Evolutionary conservation across 164 flowering plant species (phyloP), one percentile per base, ranked within the genome.

Genomic region (Vitis rotundifolia): DNA sequence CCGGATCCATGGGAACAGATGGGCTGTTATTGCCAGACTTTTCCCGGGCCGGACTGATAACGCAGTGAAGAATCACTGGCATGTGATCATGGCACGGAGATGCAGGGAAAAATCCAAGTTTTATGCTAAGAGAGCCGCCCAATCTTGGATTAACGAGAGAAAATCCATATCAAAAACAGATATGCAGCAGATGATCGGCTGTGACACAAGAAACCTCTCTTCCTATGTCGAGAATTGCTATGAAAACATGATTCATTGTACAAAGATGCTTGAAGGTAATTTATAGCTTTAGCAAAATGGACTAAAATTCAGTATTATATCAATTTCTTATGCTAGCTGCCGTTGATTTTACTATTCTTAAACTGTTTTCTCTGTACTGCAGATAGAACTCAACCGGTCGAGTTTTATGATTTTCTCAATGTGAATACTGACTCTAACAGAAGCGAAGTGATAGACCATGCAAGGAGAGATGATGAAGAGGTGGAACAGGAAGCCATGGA

Each of bases 1-100:
- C 58, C 72, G 91, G 52, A 67, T 86, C 63, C 86, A 89, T 70
- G 93, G 93, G 0, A 89, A 89, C 48, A 70, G 86, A 73, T 89
- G 91, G 91, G 82, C 88, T 2, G 75, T 83, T 1, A 87, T 89
- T 13, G 89, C 93, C 0, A 79, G 89, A 50, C 79, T 80, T 26
- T 89, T 89, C 61, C 91, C 93, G 0, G 90, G 91, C 7, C 81
- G 93, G 5, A 89, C 93, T 4, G 93, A 89, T 75, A 87, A 89
- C 49, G 93, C 91, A 2, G 88, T 89, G 54, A 89, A 89, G 87
- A 89, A 89, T 66, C 93, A 89, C 49, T 89, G 93, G 93, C 91
- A 89, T 69, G 90, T 86, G 55, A 80, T 86, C 66, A 84, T 84
- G 89, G 92, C 92, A 0, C 53, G 89, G 8, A 78, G 80, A 58